Base-by-base conservation (phyloP, 2,329 filamentous ascomycete species). In the Diatrype stigma region DNA sequence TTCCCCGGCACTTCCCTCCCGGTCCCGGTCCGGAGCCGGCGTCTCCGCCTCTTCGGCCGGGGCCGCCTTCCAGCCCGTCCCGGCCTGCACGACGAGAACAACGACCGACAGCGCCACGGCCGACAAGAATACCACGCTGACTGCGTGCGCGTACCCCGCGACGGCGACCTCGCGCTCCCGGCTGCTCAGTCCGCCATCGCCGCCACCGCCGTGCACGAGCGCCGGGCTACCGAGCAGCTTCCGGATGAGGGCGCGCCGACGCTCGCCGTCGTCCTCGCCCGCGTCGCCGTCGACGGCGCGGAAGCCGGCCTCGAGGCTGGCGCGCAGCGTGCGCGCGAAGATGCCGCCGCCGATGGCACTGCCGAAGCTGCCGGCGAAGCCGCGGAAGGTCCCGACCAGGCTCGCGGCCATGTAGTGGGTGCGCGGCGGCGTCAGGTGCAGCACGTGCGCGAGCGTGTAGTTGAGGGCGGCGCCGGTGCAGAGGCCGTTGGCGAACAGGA, bases 331-430 rank as follows among this genome's bases (percentile, higher is more conserved):
- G 5, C 88, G 79, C 38, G 79, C 76, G 63, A 92, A 93, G 48
- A 89, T 74, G 0, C 90, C 90, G 2, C 90, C 89, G 2, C 89
- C 88, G 45, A 93, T 86, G 0, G 89, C 83, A 1, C 86, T 87
- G 2, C 90, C 89, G 60, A 95, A 94, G 47, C 84, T 87, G 14
- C 89, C 89, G 0, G 88, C 87, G 56, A 94, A 92, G 5, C 88
- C 88, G 3, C 90, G 80, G 69, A 93, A 93, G 1, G 89, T 95
- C 26, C 86, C 82, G 3, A 93, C 70, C 40, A 96, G 73, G 12
- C 88, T 87, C 0, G 86, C 90, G 3, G 87, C 82, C 46, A 94
- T 82, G 61, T 88, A 90, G 60, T 92, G 87, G 1, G 84, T 82
- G 6, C 81, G 76, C 0, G 80, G 75, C 0, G 74, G 73, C 0